Evolutionary conservation across 1,284 basidiomycete species (phyloP), one percentile per base, ranked within the genome.

Genomic region (Thecaphora thlaspeos): DNA sequence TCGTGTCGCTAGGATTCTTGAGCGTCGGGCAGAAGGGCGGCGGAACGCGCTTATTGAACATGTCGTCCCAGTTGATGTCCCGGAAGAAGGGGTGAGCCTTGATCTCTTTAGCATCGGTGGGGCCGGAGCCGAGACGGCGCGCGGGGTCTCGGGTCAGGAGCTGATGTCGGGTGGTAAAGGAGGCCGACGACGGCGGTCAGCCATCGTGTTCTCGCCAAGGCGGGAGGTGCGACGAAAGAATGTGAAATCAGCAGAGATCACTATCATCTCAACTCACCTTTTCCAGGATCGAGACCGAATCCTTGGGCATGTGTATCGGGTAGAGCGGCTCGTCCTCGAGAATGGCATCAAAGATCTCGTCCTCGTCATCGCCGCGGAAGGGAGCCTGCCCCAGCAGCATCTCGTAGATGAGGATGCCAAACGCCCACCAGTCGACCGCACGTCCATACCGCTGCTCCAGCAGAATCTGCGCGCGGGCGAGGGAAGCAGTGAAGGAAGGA

Each of bases 341-440:
- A 72, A 98, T 98, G 37, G 95, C 95, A 79, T 98, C 95, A 77
- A 98, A 99, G 65, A 98, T 98, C 82, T 99, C 95, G 78, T 99
- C 95, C 79, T 98, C 95, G 71, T 98, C 95, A 73, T 98, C 95
- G 53, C 95, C 95, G 47, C 94, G 87, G 87, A 98, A 99, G 2
- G 95, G 95, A 15, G 94, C 96, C 80, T 98, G 95, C 38, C 95
- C 95, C 26, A 98, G 83, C 50, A 99, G 81, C 95, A 99, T 99
- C 80, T 98, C 95, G 78, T 99, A 99, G 42, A 91, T 96, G 70
- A 98, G 81, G 9, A 99, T 94, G 64, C 95, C 95, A 77, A 98
- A 98, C 9, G 95, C 95, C 95, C 95, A 99, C 95, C 95, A 99
- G 76, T 99, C 95, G 46, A 98, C 95, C 5, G 95, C 95, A 41